Conservation (phyloP, 1,139 yeast genomes). For the Kluyveromyces sp. region DNA sequence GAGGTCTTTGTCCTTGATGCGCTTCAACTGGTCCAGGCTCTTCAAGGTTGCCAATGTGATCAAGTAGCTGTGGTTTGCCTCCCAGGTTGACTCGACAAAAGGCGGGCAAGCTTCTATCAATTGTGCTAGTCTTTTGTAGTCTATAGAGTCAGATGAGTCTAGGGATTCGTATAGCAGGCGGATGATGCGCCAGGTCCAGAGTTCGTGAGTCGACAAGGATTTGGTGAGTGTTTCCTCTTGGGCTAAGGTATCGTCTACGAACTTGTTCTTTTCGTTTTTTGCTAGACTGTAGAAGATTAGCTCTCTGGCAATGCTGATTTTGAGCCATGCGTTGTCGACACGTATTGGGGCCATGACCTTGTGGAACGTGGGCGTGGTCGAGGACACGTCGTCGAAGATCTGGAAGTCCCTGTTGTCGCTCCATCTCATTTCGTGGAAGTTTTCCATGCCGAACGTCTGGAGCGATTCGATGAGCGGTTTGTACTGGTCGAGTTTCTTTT, state of each 20-base stretch:
- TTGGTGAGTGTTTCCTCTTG: background rate
- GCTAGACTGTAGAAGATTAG: constrained; percentile 21
- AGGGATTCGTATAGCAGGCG: constrained; percentile 12
- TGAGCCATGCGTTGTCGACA: constrained; percentile 13
- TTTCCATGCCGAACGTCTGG: constrained; percentile 1
- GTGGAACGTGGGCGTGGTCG: constrained; percentile 1
- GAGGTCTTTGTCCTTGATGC: constrained; percentile 18
- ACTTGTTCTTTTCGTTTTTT: constrained; percentile 9
- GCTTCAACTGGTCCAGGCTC: constrained; percentile 28
- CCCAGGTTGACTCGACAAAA: constrained; percentile 13
- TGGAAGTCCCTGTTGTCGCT: constrained; percentile 25
- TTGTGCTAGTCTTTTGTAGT: constrained; percentile 5
- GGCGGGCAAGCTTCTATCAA: constrained; percentile 6
- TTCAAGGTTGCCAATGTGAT: constrained; percentile 25
- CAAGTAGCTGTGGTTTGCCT: constrained; percentile 19
- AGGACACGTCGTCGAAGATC: constrained; percentile 8
- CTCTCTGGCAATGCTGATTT: constrained; percentile 15
- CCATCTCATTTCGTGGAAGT: constrained; percentile 7
- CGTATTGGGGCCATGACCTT: constrained; percentile 12
- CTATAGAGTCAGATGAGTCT: constrained; percentile 8
- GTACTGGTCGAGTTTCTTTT: constrained; percentile 18
- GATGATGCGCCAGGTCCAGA: constrained; percentile 18
- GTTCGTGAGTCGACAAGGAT: constrained; percentile 8
- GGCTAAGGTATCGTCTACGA: constrained; percentile 8
- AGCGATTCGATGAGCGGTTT: constrained; percentile 12